phyloP scores from a whole-genome alignment of 1,284 basidiomycete species.

The Cystobasidium pallidum region DNA sequence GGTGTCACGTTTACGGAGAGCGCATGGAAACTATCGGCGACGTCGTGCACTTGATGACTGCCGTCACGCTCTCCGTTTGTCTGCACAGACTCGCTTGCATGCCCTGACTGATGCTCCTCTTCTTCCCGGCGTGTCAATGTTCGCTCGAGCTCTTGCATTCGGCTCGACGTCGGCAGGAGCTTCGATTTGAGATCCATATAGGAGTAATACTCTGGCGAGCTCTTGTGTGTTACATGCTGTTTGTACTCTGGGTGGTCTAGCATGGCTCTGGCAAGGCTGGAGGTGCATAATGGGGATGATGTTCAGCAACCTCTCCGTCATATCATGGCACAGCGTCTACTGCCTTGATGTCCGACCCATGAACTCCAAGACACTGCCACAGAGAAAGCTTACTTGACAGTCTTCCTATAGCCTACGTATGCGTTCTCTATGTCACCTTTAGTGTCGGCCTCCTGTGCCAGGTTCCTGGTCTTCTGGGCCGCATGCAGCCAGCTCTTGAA shows the following conservation, averaged over 20 bases:
- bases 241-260: slow-evolving; percentile 45
- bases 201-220: slow-evolving; percentile 44
- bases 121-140: slow-evolving; percentile 22
- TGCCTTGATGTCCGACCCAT: neutral
- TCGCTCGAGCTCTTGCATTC: slow-evolving; percentile 35
- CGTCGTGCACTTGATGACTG: slow-evolving; percentile 7
- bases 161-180: slow-evolving; percentile 13
- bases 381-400: slow-evolving; percentile 46
- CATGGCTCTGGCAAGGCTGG: slow-evolving; percentile 45
- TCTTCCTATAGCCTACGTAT: slow-evolving; percentile 46
- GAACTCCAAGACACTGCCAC: neutral
- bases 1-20: slow-evolving; percentile 10
- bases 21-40: slow-evolving; percentile 17
- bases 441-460: slow-evolving; percentile 27
- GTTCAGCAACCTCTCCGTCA: neutral
- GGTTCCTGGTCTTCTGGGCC: slow-evolving; percentile 44
- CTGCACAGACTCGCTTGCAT: neutral
- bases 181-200: slow-evolving; percentile 41
- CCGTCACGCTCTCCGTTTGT: neutral
- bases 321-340: neutral
- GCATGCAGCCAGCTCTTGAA: slow-evolving; percentile 47
- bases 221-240: slow-evolving; percentile 17
- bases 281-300: neutral
- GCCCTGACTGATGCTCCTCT: neutral
- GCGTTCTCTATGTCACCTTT: slow-evolving; percentile 44